phyloP scores from a whole-genome alignment of 2,329 filamentous ascomycete species.

The Paecilomyces sp. region DNA sequence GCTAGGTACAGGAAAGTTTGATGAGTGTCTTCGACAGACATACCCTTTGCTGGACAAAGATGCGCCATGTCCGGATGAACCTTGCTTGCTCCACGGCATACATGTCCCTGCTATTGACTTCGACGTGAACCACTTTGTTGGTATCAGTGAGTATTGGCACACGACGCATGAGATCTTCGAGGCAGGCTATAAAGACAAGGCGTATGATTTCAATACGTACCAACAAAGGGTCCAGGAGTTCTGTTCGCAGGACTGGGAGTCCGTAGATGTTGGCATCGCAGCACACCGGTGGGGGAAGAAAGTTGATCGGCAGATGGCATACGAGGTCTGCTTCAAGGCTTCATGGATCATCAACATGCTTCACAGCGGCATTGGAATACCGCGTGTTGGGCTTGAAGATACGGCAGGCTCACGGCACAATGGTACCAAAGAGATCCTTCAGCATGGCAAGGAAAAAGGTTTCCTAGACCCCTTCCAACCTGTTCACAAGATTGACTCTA shows the following conservation, averaged over 20 bases:
- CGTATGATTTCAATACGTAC: conserved; percentile 86
- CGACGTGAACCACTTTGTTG: conserved; percentile 93
- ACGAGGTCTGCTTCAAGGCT: conserved; percentile 93
- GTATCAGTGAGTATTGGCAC: conserved; percentile 98
- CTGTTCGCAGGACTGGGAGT: conserved; percentile 74
- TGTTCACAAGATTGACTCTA: conserved; percentile 81
- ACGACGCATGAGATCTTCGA: conserved; percentile 93
- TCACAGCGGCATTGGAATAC: conserved; percentile 91
- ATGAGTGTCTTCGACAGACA: conserved; percentile 73
- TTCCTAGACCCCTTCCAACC: conserved; percentile 84
- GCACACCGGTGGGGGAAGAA: conserved; percentile 67
- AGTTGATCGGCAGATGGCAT: conserved; percentile 63
- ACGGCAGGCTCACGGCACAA: conserved; percentile 53
- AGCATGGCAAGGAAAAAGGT: conserved; percentile 63
- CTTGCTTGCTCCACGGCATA: conserved; percentile 83
- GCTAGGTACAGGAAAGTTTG: conserved; percentile 78
- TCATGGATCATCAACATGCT: conserved; percentile 96
- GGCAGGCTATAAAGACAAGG: conserved; percentile 64
- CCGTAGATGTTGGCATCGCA: conserved; percentile 61
- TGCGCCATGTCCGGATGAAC: conserved; percentile 69
- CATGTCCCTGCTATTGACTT: conserved; percentile 96
- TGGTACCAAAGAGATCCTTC: conserved; percentile 61
- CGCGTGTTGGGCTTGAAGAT: conserved; percentile 71
- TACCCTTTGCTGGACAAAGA: conserved; percentile 88
- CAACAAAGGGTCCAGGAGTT: conserved; percentile 78